These are phyloP conservation scores for Psilocybe sp. DNA, from an alignment of 768 basidiomycete species.

Conservation along the genomic window DNA sequence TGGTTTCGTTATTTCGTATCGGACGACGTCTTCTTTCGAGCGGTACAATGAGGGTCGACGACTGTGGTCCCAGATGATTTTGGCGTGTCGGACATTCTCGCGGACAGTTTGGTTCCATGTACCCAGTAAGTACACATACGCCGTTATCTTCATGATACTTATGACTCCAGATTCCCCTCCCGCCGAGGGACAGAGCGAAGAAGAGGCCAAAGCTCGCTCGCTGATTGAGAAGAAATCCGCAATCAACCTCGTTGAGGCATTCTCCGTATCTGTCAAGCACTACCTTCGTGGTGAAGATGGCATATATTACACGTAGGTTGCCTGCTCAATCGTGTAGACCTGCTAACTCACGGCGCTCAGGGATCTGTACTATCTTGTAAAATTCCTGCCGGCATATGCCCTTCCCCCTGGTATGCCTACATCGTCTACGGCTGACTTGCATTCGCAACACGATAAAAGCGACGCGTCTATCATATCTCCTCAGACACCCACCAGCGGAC, in stretches of 20 bases:
- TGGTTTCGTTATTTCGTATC: conserved; percentile 72
- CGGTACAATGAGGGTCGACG: conserved; percentile 73
- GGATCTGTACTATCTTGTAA: conserved; percentile 68
- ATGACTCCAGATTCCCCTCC: conserved; percentile 20
- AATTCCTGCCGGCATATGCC: conserved; percentile 67
- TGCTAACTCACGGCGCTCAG: conserved; percentile 16
- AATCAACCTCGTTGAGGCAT: conserved; percentile 67
- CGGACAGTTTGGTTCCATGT: conserved; percentile 72
- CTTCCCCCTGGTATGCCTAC: conserved; percentile 44
- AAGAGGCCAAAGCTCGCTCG: conserved; percentile 38
- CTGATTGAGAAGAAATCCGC: conserved; percentile 68
- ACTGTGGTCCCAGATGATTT: conserved; percentile 65
- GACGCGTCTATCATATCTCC: conserved; percentile 1
- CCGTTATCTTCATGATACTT: background rate
- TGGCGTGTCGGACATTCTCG: conserved; percentile 54
- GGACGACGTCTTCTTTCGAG: conserved; percentile 72
- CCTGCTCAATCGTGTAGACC: background rate
- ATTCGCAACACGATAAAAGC: conserved; percentile 12
- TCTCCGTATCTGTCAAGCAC: conserved; percentile 64
- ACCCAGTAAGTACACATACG: conserved; percentile 37
- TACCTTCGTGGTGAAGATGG: conserved; percentile 62
- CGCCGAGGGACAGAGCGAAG: conserved; percentile 15
- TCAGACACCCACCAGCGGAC: background rate
- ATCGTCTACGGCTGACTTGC: conserved; percentile 22
- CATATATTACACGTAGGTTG: conserved; percentile 40